phyloP scores from a whole-genome alignment of 1,284 basidiomycete genomes.

The Gymnopus androsaceus region DNA sequence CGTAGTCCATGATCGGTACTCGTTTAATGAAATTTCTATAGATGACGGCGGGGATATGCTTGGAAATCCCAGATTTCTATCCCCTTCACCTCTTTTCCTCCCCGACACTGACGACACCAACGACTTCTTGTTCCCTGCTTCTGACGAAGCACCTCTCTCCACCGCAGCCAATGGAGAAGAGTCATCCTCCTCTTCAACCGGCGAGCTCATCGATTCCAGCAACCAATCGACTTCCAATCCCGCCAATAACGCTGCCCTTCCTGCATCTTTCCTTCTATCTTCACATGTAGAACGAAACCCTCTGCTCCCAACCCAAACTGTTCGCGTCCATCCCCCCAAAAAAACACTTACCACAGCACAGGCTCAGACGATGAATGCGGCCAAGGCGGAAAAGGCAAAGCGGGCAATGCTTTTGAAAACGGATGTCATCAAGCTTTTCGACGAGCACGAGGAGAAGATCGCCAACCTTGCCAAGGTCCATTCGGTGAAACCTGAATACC shows the following conservation, averaged over 20 bases:
- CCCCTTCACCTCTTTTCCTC: too few species aligned
- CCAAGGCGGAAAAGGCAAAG: not conserved
- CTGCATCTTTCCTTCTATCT: not conserved
- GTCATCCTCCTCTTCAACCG: not conserved
- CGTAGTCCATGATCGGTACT: too few species aligned
- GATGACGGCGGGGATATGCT: too few species aligned
- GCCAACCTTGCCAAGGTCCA: not conserved
- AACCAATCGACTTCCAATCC: too few species aligned
- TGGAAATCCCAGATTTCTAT: too few species aligned
- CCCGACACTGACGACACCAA: too few species aligned
- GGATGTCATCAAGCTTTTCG: not conserved
- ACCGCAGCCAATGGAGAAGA: not conserved
- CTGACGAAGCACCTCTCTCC: not conserved
- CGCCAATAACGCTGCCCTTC: not conserved
- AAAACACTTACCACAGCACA: not conserved
- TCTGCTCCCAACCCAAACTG: not conserved
- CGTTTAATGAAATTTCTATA: too few species aligned
- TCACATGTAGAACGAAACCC: conserved; percentile 1
- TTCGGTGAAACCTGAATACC: not conserved
- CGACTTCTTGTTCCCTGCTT: too few species aligned
- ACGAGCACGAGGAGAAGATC: not conserved
- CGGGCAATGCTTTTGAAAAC: not conserved
- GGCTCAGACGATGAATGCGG: not conserved
- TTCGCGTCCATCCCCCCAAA: not conserved
- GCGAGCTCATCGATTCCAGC: too few species aligned